A percentile compares a stretch with the other conserved stretches of the same genome.
Evolutionary conservation across 257 asterid genomes (phyloP).

Genomic region (Lycium barbarum): DNA sequence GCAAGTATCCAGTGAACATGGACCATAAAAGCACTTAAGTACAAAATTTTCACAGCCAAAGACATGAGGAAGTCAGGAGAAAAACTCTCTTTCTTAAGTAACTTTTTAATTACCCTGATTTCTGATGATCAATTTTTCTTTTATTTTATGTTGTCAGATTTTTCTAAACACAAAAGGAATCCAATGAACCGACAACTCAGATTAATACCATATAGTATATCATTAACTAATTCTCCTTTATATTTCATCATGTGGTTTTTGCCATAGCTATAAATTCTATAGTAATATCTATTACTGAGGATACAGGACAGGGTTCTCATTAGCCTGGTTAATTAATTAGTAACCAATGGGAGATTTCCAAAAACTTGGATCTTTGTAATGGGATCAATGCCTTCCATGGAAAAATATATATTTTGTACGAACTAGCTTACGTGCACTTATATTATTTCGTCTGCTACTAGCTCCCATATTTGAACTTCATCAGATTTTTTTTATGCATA

Average conservation of each 20-base stretch:
- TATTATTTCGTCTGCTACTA: too few species aligned
- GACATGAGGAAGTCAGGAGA: background rate
- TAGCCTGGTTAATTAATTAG: too few species aligned
- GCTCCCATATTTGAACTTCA: too few species aligned
- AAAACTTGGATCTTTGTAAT: background rate
- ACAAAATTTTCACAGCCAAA: background rate
- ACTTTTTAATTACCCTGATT: background rate
- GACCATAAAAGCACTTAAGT: background rate
- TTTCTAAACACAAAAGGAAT: background rate
- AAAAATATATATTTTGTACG: too few species aligned
- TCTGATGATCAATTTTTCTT: background rate
- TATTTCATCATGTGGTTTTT: background rate
- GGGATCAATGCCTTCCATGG: background rate
- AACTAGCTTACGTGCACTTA: too few species aligned
- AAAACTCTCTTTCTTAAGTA: conserved; percentile 11
- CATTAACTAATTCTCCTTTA: too few species aligned
- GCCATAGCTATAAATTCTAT: background rate
- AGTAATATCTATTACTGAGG: background rate
- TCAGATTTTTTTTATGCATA: too few species aligned
- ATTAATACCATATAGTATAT: too few species aligned
- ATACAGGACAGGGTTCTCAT: background rate
- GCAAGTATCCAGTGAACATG: background rate
- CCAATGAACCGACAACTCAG: background rate
- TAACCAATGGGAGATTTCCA: background rate
- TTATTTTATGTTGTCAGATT: background rate